Evolutionary conservation across 2,329 filamentous ascomycete species (phyloP), one percentile per base, ranked within the genome.

Genomic region (Ophiostoma quercus): DNA sequence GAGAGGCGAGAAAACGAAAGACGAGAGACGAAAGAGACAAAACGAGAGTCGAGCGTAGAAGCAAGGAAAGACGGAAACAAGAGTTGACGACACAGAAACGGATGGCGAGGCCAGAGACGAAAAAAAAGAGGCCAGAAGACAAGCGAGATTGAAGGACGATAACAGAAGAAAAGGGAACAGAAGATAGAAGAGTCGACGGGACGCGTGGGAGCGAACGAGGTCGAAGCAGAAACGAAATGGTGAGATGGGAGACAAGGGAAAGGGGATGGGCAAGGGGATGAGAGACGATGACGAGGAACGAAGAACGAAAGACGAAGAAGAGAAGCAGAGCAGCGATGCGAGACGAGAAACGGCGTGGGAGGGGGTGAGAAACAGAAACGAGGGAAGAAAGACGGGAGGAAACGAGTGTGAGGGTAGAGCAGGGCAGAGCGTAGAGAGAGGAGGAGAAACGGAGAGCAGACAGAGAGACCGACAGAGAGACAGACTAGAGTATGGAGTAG

Each of bases 301-400:
- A 32, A n/a, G 32, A 65, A 65, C 7, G 19, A 22, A 9, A 37
- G 16, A 65, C 32, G 62, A 65, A 39, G 62, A 65, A 62, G 19
- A 65, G 62, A 39, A 65, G 34, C 62, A 22, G 62, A 41, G 34
- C 62, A 22, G 62, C 62, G 34, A 34, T 63, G 60, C 16, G 29
- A 22, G 51, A 57, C 22, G 32, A 63, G 60, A 39, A 16, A 39
- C 60, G 60, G 60, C 60, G 60, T 63, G 8, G 60, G 60, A 63
- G 60, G 60, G 60, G 60, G 60, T 63, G 60, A 34, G 60, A 63
- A 63, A 37, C 60, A 63, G 60, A 63, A 63, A 63, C 32, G 32
- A 63, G 60, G 16, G 32, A 37, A 34, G 29, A 63, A 39, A 63
- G 60, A 63, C 60, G 32, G 60, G 60, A 47, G 19, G n/a, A 57